Evolutionary conservation across 108 stramenopile species (phyloP).

Genomic region (Thalassiosira profunda): DNA sequence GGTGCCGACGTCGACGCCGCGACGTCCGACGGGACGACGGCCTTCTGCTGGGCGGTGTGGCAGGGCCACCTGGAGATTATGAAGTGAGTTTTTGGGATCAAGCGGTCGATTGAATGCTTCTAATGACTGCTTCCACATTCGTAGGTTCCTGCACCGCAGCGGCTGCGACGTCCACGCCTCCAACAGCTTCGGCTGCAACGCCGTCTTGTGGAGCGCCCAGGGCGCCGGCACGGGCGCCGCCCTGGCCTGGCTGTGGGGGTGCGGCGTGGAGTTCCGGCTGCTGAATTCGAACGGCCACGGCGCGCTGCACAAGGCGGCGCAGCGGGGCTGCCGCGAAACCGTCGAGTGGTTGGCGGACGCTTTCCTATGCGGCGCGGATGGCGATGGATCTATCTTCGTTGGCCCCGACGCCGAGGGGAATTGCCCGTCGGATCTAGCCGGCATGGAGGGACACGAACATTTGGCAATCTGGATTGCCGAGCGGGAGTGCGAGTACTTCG

Average conservation of each 20-base stretch:
- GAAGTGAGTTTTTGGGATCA: conserved; percentile 34
- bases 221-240: conserved; percentile 50
- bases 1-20: conserved; percentile 64
- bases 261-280: conserved; percentile 53
- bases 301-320: conserved; percentile 86
- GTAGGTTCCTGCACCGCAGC: conserved; percentile 41
- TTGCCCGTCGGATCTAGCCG: conserved; percentile 88
- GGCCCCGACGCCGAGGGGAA: conserved; percentile 78
- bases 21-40: conserved; percentile 87
- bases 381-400: conserved; percentile 35
- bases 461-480: conserved; percentile 46
- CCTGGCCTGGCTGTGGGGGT: conserved; percentile 60
- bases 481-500: too few relatives aligned
- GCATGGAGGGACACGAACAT: conserved; percentile 69
- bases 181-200: conserved; percentile 87
- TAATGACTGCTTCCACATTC: background rate
- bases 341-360: conserved; percentile 65
- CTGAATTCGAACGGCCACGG: conserved; percentile 86
- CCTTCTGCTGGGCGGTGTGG: conserved; percentile 91
- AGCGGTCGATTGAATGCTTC: background rate
- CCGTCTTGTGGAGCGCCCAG: conserved; percentile 85
- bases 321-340: conserved; percentile 61
- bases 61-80: conserved; percentile 81
- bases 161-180: conserved; percentile 57
- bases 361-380: conserved; percentile 10